Evolutionary conservation across 106 monocot genomes (phyloP), one percentile per base, ranked within the genome.

Genomic region (Cymbidium sinense): DNA sequence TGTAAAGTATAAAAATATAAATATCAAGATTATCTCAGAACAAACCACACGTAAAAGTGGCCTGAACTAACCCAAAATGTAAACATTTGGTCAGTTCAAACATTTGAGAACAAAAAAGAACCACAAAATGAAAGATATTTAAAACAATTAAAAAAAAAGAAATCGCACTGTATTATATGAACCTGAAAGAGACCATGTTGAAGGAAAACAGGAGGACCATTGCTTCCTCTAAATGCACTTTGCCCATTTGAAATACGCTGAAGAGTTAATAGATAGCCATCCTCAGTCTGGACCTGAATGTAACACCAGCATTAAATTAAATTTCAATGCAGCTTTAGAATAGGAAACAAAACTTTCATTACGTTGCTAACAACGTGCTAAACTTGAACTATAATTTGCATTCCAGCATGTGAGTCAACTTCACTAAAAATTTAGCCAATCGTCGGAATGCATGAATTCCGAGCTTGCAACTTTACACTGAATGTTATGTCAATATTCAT

Each of bases 151-250:
- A 35, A n/a, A n/a, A n/a, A n/a, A 37, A 31, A 35, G n/a, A 65
- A 62, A 64, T 18, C 30, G 39, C 36, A 43, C 17, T 64, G 29
- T 7, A 69, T 65, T 34, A 55, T 41, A 29, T 54, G 50, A 27
- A 93, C 94, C 94, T 87, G 83, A 86, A 94, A 94, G 27, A 94
- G 88, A 19, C 94, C 94, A 91, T 94, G 94, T 64, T 91, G 94
- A 81, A 94, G 94, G 74, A 91, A 91, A 84, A 94, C 87, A n/a
- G 94, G 91, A 64, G 80, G 87, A 70, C 81, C 77, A 39, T 43
- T 34, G 25, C 61, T 85, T 71, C 50, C 55, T 44, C 34, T 73
- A 44, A 74, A 33, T 67, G 70, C 70, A 61, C 62, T 79, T 78
- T 50, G 86, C 34, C 90, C 88, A 85, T 79, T 81, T 77, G 84